Percentiles rank a stretch among this genome's conserved stretches.
Evolutionary conservation across 176 grass and related monocot species (phyloP).

Genomic region (Alloteropsis semialata): DNA sequence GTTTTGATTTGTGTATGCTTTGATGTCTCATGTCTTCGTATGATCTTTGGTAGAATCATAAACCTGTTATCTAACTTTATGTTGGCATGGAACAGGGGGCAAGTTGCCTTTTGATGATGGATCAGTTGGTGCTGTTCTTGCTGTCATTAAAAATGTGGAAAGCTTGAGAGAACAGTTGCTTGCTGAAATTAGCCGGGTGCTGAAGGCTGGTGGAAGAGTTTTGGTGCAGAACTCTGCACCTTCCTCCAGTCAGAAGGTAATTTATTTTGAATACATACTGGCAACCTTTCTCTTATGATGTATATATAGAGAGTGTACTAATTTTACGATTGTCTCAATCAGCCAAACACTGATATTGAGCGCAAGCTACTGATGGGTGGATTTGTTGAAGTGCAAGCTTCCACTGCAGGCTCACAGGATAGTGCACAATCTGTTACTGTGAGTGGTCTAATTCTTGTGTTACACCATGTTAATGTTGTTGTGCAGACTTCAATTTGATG

Average conservation of each 20-base stretch:
- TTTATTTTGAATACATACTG: background rate
- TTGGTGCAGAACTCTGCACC: conserved; percentile 46
- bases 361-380: conserved; percentile 76
- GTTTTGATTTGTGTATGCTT: background rate
- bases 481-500: background rate
- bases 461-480: background rate
- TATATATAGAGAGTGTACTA: background rate
- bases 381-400: conserved; percentile 66
- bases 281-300: background rate
- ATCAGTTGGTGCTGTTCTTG: conserved; percentile 62
- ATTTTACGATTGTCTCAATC: conserved; percentile 5
- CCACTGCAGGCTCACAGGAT: conserved; percentile 37
- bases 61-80: background rate
- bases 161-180: conserved; percentile 53
- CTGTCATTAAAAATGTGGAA: conserved; percentile 41
- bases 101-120: conserved; percentile 61
- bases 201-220: conserved; percentile 67
- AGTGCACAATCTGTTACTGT: conserved; percentile 49
- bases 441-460: conserved; percentile 20
- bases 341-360: conserved; percentile 60
- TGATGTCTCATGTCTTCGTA: background rate
- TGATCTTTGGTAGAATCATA: background rate
- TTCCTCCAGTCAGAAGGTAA: conserved; percentile 55
- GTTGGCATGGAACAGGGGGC: conserved; percentile 35
- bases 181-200: conserved; percentile 61